A percentile compares a stretch with the other conserved stretches of the same genome.
Evolutionary conservation across 768 basidiomycete genomes (phyloP).

Genomic region (Austroboletus festivus): DNA sequence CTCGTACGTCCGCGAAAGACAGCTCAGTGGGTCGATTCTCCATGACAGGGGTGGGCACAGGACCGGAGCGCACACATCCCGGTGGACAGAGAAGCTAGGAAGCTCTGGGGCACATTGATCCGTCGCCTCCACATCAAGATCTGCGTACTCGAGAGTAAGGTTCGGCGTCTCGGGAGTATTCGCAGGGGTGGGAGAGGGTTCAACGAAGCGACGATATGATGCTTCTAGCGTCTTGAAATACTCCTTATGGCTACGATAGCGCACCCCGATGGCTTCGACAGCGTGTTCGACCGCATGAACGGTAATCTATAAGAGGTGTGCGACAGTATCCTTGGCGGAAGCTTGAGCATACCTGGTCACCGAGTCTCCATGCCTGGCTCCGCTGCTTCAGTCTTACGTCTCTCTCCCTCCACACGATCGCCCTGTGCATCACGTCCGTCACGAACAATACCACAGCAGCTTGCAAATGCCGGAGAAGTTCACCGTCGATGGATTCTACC

Average conservation of each 20-base stretch:
- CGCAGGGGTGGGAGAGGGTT: not conserved
- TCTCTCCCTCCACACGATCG: slow-evolving; percentile 55
- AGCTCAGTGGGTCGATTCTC: slow-evolving; percentile 7
- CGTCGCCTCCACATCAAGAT: too few species aligned
- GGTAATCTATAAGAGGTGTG: slow-evolving; percentile 36
- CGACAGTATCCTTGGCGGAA: not conserved
- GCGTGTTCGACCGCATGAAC: slow-evolving; percentile 46
- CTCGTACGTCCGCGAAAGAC: slow-evolving; percentile 24
- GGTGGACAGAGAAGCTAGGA: slow-evolving; percentile 21
- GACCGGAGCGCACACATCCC: slow-evolving; percentile 36
- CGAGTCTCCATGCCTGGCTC: slow-evolving; percentile 57
- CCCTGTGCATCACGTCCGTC: slow-evolving; percentile 46
- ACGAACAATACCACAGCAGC: slow-evolving; percentile 49
- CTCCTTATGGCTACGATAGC: slow-evolving; percentile 35
- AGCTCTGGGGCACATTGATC: too few species aligned
- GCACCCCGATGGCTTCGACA: slow-evolving; percentile 44
- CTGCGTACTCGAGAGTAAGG: too few species aligned
- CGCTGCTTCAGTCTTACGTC: slow-evolving; percentile 55
- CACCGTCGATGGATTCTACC: slow-evolving; percentile 43
- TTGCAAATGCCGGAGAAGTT: slow-evolving; percentile 46
- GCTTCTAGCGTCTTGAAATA: slow-evolving; percentile 37
- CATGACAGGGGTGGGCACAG: slow-evolving; percentile 29
- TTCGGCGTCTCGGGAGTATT: too few species aligned
- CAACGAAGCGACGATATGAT: not conserved
- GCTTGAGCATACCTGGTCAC: slow-evolving; percentile 38